These are phyloP conservation scores for Magnolia officinalis DNA, from an alignment of 164 flowering plant genomes.

Conservation along the genomic window DNA sequence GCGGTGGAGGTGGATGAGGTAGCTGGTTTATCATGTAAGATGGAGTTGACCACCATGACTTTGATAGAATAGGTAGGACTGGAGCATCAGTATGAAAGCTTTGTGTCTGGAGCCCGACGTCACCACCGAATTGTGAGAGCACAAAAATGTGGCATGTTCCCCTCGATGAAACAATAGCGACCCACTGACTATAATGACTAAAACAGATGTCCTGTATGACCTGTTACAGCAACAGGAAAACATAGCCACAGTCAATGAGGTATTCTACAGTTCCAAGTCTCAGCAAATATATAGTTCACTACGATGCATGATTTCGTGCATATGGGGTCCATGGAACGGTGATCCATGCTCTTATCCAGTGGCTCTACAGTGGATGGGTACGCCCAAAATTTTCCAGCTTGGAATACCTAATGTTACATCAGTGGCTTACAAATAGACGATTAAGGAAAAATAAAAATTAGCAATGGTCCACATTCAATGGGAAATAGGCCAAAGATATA, in stretches of 20 bases:
- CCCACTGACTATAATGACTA: constrained; percentile 90
- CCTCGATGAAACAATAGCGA: constrained; percentile 77
- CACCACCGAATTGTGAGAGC: constrained; percentile 93
- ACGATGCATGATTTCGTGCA: too few relatives aligned
- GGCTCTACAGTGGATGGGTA: too few relatives aligned
- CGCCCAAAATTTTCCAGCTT: too few relatives aligned
- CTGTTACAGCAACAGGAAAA: constrained; percentile 30
- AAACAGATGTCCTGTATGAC: constrained; percentile 96
- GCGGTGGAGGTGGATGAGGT: constrained; percentile 51
- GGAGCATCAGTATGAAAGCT: constrained; percentile 54
- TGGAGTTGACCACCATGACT: constrained; percentile 89
- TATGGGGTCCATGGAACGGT: too few relatives aligned
- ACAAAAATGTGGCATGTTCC: constrained; percentile 91
- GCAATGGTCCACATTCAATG: too few relatives aligned
- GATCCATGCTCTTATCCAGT: too few relatives aligned
- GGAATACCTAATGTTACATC: too few relatives aligned
- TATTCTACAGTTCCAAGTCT: too few relatives aligned
- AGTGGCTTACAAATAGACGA: too few relatives aligned
- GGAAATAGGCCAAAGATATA: too few relatives aligned
- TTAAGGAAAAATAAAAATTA: too few relatives aligned
- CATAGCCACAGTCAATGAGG: not conserved
- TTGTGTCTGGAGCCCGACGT: constrained; percentile 61
- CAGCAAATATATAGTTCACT: too few relatives aligned
- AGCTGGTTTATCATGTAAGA: constrained; percentile 51
- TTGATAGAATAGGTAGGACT: constrained; percentile 41